Conservation (phyloP, 441 rosid species). For the Macaranga tanarius region DNA sequence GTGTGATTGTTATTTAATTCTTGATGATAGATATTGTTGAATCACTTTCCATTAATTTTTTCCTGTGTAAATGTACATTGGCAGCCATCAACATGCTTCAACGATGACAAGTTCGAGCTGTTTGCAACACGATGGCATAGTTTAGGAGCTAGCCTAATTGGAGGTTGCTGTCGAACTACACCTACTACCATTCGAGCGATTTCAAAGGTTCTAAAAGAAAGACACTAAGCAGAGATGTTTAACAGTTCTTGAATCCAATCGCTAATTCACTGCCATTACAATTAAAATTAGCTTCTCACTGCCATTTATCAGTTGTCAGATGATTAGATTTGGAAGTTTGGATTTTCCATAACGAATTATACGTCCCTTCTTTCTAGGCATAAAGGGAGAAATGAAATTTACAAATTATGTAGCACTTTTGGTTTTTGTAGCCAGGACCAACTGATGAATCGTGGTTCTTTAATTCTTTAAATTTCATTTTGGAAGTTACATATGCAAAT, state of each 20-base stretch:
- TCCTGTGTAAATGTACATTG: background rate
- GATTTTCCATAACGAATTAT: background rate
- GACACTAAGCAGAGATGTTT: slow-evolving; percentile 7
- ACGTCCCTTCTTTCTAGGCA: background rate
- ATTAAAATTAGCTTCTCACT: background rate
- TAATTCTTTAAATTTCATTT: background rate
- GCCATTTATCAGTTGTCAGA: too few relatives aligned
- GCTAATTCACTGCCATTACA: background rate
- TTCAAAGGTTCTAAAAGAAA: slow-evolving; percentile 53
- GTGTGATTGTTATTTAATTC: background rate
- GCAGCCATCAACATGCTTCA: slow-evolving; percentile 83
- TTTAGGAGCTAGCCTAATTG: slow-evolving; percentile 78
- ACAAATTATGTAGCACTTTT: background rate
- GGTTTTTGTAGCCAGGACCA: background rate
- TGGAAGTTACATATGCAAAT: too few relatives aligned
- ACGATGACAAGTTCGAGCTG: slow-evolving; percentile 61
- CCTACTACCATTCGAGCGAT: slow-evolving; percentile 71
- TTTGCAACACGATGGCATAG: slow-evolving; percentile 66
- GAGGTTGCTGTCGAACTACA: slow-evolving; percentile 87
- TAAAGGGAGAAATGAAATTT: background rate
- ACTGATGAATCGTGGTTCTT: background rate
- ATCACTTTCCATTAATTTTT: background rate
- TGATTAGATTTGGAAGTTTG: background rate
- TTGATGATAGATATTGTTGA: background rate
- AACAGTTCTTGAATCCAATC: background rate